Conservation (phyloP, 2,329 filamentous ascomycete genomes). For the Aspergillus sp. region DNA sequence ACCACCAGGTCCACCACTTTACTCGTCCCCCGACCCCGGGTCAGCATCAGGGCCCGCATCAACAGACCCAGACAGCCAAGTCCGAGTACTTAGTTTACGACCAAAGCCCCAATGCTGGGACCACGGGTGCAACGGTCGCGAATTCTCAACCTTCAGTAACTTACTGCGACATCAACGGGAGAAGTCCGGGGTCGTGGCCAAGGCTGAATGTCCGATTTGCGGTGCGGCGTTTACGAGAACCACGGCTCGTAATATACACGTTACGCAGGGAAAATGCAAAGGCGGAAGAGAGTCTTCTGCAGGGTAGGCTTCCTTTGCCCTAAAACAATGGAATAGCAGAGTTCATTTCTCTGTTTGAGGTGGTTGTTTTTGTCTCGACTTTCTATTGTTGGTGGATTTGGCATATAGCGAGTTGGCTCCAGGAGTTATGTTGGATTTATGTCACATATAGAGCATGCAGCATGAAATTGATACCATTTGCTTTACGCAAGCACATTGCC, state of each 20-base stretch:
- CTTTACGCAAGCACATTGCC: no score
- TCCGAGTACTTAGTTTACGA: slow-evolving; percentile 64
- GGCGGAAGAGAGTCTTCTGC: slow-evolving; percentile 15
- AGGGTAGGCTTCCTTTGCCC: no score
- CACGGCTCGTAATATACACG: slow-evolving; percentile 77
- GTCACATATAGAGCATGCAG: no score
- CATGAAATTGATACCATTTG: no score
- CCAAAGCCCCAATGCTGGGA: slow-evolving; percentile 98
- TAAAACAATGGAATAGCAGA: no score
- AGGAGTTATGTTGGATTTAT: no score
- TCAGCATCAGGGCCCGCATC: slow-evolving; percentile 15
- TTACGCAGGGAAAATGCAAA: slow-evolving; percentile 87
- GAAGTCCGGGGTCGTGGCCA: slow-evolving; percentile 83
- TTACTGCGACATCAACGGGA: slow-evolving; percentile 85
- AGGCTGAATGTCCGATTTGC: slow-evolving; percentile 83
- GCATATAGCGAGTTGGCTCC: no score
- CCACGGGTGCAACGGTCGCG: slow-evolving; percentile 88
- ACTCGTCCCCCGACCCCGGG: background rate
- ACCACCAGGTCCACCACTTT: slow-evolving; percentile 10
- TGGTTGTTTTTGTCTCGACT: no score
- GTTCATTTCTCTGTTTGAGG: no score
- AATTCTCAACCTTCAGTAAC: slow-evolving; percentile 96
- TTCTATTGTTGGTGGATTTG: no score
- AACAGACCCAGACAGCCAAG: slow-evolving; percentile 39
- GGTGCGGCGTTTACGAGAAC: slow-evolving; percentile 90